These are phyloP conservation scores for Paecilomyces dactylethromorphus DNA, from an alignment of 2,329 filamentous ascomycete genomes.

Conservation along the genomic window DNA sequence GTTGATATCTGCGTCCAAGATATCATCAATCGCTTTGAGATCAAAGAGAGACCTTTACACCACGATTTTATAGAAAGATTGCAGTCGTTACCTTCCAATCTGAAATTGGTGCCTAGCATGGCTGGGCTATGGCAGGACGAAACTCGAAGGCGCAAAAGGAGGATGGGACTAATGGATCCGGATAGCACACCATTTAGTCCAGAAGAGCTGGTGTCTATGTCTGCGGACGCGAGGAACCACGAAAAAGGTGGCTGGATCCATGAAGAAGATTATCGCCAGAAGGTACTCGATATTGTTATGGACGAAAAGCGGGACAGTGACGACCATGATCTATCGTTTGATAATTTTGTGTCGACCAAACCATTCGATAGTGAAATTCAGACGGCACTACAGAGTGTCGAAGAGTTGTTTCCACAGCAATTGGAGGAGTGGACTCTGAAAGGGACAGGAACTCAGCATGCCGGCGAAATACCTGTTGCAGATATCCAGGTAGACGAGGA, in stretches of 20 bases:
- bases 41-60: slow-evolving; percentile 72
- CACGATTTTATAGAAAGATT: slow-evolving; percentile 75
- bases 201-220: slow-evolving; percentile 82
- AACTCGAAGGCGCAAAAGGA: slow-evolving; percentile 66
- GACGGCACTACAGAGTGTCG: slow-evolving; percentile 74
- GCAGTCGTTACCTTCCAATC: slow-evolving; percentile 55
- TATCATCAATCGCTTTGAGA: slow-evolving; percentile 73
- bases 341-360: slow-evolving; percentile 54
- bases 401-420: slow-evolving; percentile 73
- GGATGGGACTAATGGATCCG: slow-evolving; percentile 58
- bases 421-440: slow-evolving; percentile 32
- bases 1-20: slow-evolving; percentile 84
- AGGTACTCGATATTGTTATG: slow-evolving; percentile 56
- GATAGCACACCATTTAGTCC: slow-evolving; percentile 70
- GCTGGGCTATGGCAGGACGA: slow-evolving; percentile 90
- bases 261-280: slow-evolving; percentile 70
- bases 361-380: slow-evolving; percentile 57
- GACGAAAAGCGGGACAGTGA: slow-evolving; percentile 54
- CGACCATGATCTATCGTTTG: slow-evolving; percentile 49
- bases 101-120: slow-evolving; percentile 91
- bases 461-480: slow-evolving; percentile 8
- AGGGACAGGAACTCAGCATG: slow-evolving; percentile 4
- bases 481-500: slow-evolving; percentile 59
- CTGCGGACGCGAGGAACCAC: slow-evolving; percentile 67
- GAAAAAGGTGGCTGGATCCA: slow-evolving; percentile 84